phyloP scores from a whole-genome alignment of 2,329 filamentous ascomycete species.

The Cryphonectria japonica region DNA sequence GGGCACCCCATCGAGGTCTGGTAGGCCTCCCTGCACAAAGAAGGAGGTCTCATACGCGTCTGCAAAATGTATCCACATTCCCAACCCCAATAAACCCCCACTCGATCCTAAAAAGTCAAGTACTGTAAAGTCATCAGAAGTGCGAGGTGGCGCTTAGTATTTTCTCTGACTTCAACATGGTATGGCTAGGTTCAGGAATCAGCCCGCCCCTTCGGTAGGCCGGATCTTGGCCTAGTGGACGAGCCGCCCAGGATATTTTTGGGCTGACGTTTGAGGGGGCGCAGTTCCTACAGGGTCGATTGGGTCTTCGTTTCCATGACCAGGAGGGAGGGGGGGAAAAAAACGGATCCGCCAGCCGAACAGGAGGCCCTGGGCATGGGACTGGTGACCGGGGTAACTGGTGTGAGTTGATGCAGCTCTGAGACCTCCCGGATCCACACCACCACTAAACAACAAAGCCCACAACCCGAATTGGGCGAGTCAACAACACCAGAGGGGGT shows the following conservation, averaged over 20 bases:
- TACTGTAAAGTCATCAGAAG: neutral
- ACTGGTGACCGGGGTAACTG: neutral
- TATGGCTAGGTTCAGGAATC: neutral
- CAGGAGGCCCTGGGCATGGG: neutral
- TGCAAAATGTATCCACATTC: slow-evolving; percentile 2
- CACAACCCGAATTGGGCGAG: neutral
- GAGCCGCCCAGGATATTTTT: neutral
- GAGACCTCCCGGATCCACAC: neutral
- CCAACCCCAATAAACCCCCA: neutral
- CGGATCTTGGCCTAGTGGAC: neutral
- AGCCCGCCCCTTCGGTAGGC: neutral
- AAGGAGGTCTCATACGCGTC: neutral
- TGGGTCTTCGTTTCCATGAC: slow-evolving; percentile 13
- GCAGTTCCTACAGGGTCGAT: slow-evolving; percentile 22
- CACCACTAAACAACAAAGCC: neutral
- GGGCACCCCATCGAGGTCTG: neutral
- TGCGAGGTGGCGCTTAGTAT: slow-evolving; percentile 1
- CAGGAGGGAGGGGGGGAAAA: neutral
- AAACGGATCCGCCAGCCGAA: neutral
- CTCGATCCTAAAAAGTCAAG: neutral
- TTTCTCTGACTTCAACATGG: neutral
- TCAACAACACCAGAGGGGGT: neutral
- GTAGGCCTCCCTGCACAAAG: neutral
- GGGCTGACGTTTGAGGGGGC: slow-evolving; percentile 24
- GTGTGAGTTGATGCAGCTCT: slow-evolving; percentile 6